phyloP scores from a whole-genome alignment of 2,329 filamentous ascomycete genomes.

The Pseudopyricularia javanii region DNA sequence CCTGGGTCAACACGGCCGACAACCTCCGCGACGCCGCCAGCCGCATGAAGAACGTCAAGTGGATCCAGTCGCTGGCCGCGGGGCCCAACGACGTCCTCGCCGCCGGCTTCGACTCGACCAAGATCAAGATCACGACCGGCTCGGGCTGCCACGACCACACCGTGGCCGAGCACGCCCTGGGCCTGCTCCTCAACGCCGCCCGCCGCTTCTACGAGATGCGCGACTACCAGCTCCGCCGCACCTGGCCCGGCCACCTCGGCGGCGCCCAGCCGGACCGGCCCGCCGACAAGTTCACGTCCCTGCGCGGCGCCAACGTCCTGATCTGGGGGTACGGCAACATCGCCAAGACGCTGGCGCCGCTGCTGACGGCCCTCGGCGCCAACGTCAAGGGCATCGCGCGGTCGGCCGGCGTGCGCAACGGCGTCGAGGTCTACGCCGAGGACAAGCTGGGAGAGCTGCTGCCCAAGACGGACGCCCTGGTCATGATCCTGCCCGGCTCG shows the following conservation, averaged over 20 bases:
- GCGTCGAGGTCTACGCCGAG: constrained; percentile 27
- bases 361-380: constrained; percentile 33
- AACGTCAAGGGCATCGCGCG: constrained; percentile 47
- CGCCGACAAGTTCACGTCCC: constrained; percentile 26
- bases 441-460: constrained; percentile 24
- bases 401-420: constrained; percentile 38
- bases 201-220: constrained; percentile 30
- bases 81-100: constrained; percentile 36
- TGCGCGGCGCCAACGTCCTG: constrained; percentile 27
- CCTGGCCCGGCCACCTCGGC: constrained; percentile 32
- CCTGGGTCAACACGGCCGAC: constrained; percentile 28
- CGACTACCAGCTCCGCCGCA: constrained; percentile 27
- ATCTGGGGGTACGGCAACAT: constrained; percentile 39
- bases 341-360: constrained; percentile 27
- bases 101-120: constrained; percentile 28
- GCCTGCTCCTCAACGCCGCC: constrained; percentile 23
- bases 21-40: constrained; percentile 30
- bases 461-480: constrained; percentile 29
- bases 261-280: constrained; percentile 28
- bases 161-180: constrained; percentile 34
- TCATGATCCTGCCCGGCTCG: constrained; percentile 34
- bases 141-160: constrained; percentile 34
- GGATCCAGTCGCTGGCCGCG: constrained; percentile 37
- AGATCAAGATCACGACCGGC: constrained; percentile 27
- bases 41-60: constrained; percentile 28